Evolutionary conservation across 192 early-diverging fungal species (phyloP).

Genomic region (Coemansia sp.): DNA sequence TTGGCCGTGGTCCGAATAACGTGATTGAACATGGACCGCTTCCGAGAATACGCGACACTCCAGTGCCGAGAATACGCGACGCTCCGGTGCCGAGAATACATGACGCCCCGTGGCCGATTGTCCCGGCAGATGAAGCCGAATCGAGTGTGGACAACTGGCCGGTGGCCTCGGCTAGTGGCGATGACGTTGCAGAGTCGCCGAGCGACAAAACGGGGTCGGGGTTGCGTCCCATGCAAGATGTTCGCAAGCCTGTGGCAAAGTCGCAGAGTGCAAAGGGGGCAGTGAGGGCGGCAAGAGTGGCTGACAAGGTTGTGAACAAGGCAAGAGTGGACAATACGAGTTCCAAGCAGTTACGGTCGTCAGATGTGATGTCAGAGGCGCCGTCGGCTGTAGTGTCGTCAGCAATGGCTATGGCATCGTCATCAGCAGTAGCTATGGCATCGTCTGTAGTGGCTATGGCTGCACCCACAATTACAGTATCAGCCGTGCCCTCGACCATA

Average conservation of each 20-base stretch:
- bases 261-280: background rate
- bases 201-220: background rate
- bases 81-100: background rate
- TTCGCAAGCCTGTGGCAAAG: conserved; percentile 1
- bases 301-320: background rate
- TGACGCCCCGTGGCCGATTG: background rate
- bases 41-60: background rate
- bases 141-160: background rate
- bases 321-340: background rate
- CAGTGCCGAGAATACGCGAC: background rate
- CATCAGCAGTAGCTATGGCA: background rate
- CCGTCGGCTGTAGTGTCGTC: background rate
- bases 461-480: background rate
- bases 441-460: background rate
- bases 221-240: background rate
- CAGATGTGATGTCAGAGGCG: too few species aligned
- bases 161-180: background rate
- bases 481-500: background rate
- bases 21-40: background rate
- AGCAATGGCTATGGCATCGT: background rate
- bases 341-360: too few species aligned
- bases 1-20: background rate
- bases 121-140: background rate
- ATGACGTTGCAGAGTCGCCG: background rate
- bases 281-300: background rate